These are phyloP conservation scores for Ceratocystis diversiconidia DNA, from an alignment of 2,329 filamentous ascomycete species.

Conservation along the genomic window DNA sequence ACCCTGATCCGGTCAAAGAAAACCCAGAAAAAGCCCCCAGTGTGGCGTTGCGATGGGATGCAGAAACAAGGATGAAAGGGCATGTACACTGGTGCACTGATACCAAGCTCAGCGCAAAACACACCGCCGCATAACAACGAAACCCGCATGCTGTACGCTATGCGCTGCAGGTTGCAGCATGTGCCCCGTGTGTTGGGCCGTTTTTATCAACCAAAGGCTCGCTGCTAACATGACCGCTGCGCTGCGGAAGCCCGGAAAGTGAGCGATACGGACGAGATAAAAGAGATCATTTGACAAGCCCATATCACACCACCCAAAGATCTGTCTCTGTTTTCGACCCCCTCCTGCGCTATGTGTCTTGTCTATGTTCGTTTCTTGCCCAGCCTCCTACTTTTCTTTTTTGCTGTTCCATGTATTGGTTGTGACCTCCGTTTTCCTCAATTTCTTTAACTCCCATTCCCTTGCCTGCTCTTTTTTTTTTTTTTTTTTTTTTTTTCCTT, in stretches of 20 bases:
- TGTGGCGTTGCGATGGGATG: too few species aligned
- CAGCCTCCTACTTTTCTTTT: background rate
- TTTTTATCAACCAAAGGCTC: too few species aligned
- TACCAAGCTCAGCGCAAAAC: background rate
- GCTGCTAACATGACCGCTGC: background rate
- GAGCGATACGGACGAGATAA: background rate
- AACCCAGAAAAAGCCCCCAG: background rate
- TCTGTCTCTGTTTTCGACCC: background rate
- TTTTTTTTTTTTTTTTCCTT: background rate
- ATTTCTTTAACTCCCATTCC: background rate
- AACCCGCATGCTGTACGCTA: background rate
- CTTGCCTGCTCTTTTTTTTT: background rate
- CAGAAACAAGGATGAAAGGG: too few species aligned
- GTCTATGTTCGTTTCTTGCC: background rate
- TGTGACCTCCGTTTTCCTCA: background rate
- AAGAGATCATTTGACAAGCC: background rate
- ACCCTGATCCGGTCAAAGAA: too few species aligned
- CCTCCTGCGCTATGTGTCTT: background rate
- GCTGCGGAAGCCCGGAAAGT: background rate
- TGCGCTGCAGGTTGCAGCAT: background rate
- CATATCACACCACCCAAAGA: background rate
- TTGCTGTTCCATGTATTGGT: background rate
- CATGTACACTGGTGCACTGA: background rate
- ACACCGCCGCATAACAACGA: background rate
- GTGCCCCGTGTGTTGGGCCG: background rate